Evolutionary conservation across 2,329 filamentous ascomycete species (phyloP), one percentile per base, ranked within the genome.

Genomic region (Sporothrix pseudoabietina): DNA sequence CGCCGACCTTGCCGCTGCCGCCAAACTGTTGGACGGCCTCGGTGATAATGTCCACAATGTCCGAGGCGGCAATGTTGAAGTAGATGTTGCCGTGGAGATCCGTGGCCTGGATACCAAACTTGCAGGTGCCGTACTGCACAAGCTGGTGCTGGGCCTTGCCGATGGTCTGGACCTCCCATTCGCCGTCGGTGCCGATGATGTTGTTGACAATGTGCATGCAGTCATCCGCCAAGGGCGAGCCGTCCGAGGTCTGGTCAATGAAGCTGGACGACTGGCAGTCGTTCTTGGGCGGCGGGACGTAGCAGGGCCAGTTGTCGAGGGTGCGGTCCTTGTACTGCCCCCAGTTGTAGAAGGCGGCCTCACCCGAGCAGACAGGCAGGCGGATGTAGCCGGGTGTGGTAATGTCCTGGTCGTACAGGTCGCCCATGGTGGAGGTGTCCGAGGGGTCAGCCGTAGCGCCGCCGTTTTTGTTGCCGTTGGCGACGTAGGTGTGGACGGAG

Each of bases 361-460:
- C 78, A 41, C 79, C 74, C 70, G 77, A 79, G 77, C 82, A 84
- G 19, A 84, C 80, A 52, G 82, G 82, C 1, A 84, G 77, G 8
- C 77, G 78, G 55, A 83, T 77, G 73, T 79, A 80, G 1, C 82
- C 82, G 0, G 81, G 79, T 0, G 79, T 80, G 6, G 78, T 81
- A 55, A 83, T 71, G 72, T 82, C 79, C 41, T 73, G 39, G 22
- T 78, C 69, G 35, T 78, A 19, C 16, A 83, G 77, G 32, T 77
- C 69, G 8, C 75, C 22, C 9, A 78, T 49, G 54, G 78, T 77
- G 49, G 30, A 71, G 55, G 73, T 8, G 78, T 80, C 57, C n/a
- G 68, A 71, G 1, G 77, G 75, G 71, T 81, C 79, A 0, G 76
- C 75, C 14, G 71, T 10, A 26, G 57, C 69, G 69, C 72, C 79